Percentiles rank a stretch among this genome's conserved stretches.
Conservation (phyloP, 345 rosid genomes). For the Dovyalis caffra region DNA sequence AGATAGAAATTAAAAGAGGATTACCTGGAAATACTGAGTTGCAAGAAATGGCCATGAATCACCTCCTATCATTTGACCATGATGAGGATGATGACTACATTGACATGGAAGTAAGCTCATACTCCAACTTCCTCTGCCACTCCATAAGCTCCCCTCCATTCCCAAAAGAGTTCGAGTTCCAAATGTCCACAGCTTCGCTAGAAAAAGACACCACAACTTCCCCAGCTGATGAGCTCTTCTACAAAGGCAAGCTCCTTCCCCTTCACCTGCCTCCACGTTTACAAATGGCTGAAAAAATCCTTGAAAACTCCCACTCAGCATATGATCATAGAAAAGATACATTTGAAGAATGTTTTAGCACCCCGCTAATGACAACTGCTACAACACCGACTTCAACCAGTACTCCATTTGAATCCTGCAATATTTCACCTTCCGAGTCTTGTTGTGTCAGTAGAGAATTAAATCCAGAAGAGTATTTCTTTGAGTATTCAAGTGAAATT, state of each 20-base stretch:
- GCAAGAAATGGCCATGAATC: slow-evolving; percentile 47
- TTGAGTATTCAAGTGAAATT: slow-evolving; percentile 31
- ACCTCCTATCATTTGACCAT: slow-evolving; percentile 39
- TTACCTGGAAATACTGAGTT: slow-evolving; percentile 1
- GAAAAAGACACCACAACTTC: slow-evolving; percentile 45
- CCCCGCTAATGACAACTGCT: slow-evolving; percentile 51
- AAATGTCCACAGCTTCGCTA: slow-evolving; percentile 55
- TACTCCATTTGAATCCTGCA: slow-evolving; percentile 90
- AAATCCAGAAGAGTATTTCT: slow-evolving; percentile 54
- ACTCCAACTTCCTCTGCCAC: slow-evolving; percentile 40
- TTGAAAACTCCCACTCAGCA: slow-evolving; percentile 31
- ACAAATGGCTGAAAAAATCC: slow-evolving; percentile 75
- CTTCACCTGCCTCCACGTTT: slow-evolving; percentile 87
- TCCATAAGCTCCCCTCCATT: slow-evolving; percentile 41
- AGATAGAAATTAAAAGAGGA: not conserved
- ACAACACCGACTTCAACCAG: slow-evolving; percentile 55
- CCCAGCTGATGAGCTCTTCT: slow-evolving; percentile 97
- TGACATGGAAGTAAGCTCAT: slow-evolving; percentile 80
- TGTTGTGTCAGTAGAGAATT: slow-evolving; percentile 73
- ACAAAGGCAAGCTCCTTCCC: slow-evolving; percentile 93
- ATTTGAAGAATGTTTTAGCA: slow-evolving; percentile 56
- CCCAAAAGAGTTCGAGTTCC: slow-evolving; percentile 83
- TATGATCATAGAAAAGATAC: slow-evolving; percentile 24
- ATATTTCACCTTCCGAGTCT: slow-evolving; percentile 69
- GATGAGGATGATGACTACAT: slow-evolving; percentile 72